Evolutionary conservation across 306 rosid species (phyloP), one percentile per base, ranked within the genome.

Genomic region (Abrus pulchellus): DNA sequence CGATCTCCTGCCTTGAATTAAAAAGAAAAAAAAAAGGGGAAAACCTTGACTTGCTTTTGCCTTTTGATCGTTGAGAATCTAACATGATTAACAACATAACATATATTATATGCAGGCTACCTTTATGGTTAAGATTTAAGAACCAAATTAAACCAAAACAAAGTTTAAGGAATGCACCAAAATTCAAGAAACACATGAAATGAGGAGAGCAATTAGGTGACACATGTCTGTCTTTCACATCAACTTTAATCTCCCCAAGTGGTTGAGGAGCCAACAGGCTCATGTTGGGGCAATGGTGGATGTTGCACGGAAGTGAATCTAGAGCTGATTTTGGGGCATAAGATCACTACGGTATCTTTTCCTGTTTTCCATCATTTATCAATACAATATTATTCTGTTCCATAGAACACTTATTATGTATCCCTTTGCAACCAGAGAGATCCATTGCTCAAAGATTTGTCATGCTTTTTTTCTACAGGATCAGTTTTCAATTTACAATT

Each of bases 261-360:
- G 86, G 85, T 66, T 68, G 11, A 62, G 59, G 45, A 83, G 57
- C 88, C 80, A 85, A 90, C 92, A 90, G 10, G 78, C 30, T 87
- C 91, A 89, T 83, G 90, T 85, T 78, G 85, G 66, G 80, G 91
- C 82, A 73, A 69, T 78, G 90, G 90, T 78, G 83, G 74, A 30
- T 80, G 90, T 82, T 86, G 80, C 87, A 78, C 41, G 61, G 72
- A 87, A 74, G 69, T 88, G 92, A 88, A 90, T 90, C 89, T 61
- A 10, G 1, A 47, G 82, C 63, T 83, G 89, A 89, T 89, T 87
- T 85, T 73, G 49, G 57, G 59, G 97, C 97, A 94, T 86, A 89
- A 84, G 91, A 89, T 87, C 91, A 80, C 79, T 68, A 89, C 89
- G 84, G 85, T 79, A 69, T 81, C 74, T 75, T 83, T 78, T 47